Conservation (phyloP, 805 yeast genomes). For the Yarrowia deformans region DNA sequence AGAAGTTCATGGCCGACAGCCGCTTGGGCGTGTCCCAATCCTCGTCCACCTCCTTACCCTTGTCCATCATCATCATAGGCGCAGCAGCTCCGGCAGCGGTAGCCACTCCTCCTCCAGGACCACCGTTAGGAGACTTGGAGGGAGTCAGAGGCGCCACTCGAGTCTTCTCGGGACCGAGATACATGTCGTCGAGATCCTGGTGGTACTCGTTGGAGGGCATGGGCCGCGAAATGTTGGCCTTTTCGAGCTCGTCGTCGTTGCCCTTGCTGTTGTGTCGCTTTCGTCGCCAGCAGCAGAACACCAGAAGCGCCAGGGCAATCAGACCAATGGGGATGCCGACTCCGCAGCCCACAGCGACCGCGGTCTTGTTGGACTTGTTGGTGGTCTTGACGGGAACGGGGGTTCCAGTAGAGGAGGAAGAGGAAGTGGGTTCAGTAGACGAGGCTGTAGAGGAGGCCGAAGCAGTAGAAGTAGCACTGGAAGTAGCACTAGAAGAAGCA, state of each 20-base stretch:
- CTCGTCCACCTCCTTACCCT: slow-evolving; percentile 43
- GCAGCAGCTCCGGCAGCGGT: slow-evolving; percentile 3
- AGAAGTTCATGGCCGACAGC: slow-evolving; percentile 50
- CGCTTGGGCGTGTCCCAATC: slow-evolving; percentile 52
- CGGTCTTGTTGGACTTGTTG: slow-evolving; percentile 59
- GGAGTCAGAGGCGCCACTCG: slow-evolving; percentile 44
- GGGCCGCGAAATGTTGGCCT: slow-evolving; percentile 50
- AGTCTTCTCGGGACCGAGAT: slow-evolving; percentile 39
- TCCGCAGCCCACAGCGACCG: slow-evolving; percentile 76
- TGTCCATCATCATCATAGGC: slow-evolving; percentile 45
- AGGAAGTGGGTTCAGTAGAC: slow-evolving; percentile 39
- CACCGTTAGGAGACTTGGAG: slow-evolving; percentile 40
- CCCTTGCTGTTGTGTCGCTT: slow-evolving; percentile 50
- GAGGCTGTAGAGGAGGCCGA: slow-evolving; percentile 47
- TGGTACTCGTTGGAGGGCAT: slow-evolving; percentile 45
- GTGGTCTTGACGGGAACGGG: slow-evolving; percentile 44
- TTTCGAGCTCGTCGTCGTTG: slow-evolving; percentile 48
- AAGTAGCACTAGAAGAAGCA: slow-evolving; percentile 45
- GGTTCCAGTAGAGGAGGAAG: slow-evolving; percentile 47
- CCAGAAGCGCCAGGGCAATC: slow-evolving; percentile 61
- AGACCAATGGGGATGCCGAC: slow-evolving; percentile 76
- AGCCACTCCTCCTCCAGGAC: slow-evolving; percentile 3
- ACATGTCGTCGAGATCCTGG: slow-evolving; percentile 41
- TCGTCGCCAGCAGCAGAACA: slow-evolving; percentile 63
- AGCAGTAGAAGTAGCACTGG: slow-evolving; percentile 45